These are phyloP conservation scores for Oryza australiensis DNA, from an alignment of 176 grass and related monocot species.

Conservation along the genomic window DNA sequence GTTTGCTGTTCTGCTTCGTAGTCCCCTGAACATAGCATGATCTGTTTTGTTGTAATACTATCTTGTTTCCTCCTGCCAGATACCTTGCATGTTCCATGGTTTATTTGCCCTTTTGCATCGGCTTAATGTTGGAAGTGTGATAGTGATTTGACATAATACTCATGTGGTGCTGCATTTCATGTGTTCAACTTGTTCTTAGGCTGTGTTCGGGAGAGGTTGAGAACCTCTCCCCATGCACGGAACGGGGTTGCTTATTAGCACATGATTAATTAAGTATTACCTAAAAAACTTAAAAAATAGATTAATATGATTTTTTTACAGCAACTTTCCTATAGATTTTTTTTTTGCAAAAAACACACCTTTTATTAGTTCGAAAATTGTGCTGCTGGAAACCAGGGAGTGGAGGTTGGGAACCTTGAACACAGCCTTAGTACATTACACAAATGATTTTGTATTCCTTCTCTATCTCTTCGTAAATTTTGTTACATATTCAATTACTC, in stretches of 20 bases:
- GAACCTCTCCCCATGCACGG: too few species aligned
- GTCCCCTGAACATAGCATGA: slow-evolving; percentile 5
- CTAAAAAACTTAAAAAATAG: too few species aligned
- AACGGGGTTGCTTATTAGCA: too few species aligned
- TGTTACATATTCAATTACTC: not conserved
- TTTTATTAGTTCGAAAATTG: too few species aligned
- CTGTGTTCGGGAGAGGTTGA: too few species aligned
- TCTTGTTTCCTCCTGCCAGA: slow-evolving; percentile 1
- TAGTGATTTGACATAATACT: not conserved
- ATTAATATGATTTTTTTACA: too few species aligned
- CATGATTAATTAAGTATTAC: too few species aligned
- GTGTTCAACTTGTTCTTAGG: not conserved
- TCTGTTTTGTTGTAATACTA: not conserved
- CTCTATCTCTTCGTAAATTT: not conserved
- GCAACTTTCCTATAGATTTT: too few species aligned
- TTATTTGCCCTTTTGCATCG: slow-evolving; percentile 2
- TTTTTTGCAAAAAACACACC: too few species aligned
- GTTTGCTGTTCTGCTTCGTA: slow-evolving; percentile 3
- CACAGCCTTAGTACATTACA: not conserved
- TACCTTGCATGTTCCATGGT: not conserved
- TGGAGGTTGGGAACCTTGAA: too few species aligned
- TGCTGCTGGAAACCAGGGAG: too few species aligned
- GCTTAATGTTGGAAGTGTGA: not conserved
- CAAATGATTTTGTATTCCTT: slow-evolving; percentile 1
- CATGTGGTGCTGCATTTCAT: not conserved